phyloP scores from a whole-genome alignment of 139 green algal genomes.

The Trebouxia sp. region DNA sequence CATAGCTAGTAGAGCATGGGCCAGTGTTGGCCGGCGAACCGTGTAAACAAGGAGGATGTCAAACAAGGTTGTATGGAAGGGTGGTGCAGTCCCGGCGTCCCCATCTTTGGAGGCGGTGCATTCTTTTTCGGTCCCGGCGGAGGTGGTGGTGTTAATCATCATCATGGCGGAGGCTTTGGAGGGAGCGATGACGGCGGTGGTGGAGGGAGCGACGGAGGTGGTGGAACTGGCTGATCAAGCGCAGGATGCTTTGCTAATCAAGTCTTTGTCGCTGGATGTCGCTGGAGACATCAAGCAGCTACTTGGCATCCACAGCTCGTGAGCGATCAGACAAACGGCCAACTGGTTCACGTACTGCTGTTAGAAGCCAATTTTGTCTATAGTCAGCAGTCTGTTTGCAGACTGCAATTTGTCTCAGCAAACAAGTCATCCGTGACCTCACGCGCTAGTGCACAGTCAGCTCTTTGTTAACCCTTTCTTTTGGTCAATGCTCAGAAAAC shows the following conservation, averaged over 20 bases:
- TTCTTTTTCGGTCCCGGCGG: neutral
- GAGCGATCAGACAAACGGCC: too few relatives aligned
- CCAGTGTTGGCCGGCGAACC: neutral
- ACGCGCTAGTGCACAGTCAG: too few relatives aligned
- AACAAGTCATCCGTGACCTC: too few relatives aligned
- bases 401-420: too few relatives aligned
- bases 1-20: too few relatives aligned
- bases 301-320: too few relatives aligned
- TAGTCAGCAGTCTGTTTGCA: too few relatives aligned
- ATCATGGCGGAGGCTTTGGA: neutral
- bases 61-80: neutral
- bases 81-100: neutral
- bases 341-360: too few relatives aligned
- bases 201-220: neutral
- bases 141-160: neutral
- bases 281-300: too few relatives aligned
- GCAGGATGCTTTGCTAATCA: neutral
- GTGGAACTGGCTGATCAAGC: neutral
- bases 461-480: too few relatives aligned
- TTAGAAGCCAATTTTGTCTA: too few relatives aligned
- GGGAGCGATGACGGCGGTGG: neutral
- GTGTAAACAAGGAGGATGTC: conserved; percentile 7
- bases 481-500: too few relatives aligned
- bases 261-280: neutral
- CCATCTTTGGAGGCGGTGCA: conserved; percentile 15